These are phyloP conservation scores for Taiwanofungus camphoratus DNA, from an alignment of 1,284 basidiomycete genomes.

Conservation along the genomic window DNA sequence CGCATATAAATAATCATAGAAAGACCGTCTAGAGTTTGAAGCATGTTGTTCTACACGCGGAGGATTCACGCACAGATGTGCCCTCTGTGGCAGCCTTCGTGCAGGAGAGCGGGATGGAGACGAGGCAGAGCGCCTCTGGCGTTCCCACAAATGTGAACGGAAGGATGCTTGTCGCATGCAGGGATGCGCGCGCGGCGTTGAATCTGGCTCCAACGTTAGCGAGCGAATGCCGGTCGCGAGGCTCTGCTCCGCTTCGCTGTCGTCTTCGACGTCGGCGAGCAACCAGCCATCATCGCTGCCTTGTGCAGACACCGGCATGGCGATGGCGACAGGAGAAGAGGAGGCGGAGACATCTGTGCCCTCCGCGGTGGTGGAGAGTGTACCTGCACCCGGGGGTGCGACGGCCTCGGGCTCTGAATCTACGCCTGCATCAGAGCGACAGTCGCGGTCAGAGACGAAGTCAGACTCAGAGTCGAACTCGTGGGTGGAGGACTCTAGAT, in stretches of 20 bases:
- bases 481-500: slow-evolving; percentile 34
- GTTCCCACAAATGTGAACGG: slow-evolving; percentile 25
- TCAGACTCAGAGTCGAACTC: slow-evolving; percentile 42
- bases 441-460: slow-evolving; percentile 45
- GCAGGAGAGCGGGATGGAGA: slow-evolving; percentile 38
- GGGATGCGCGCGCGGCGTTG: slow-evolving; percentile 17
- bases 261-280: slow-evolving; percentile 23
- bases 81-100: slow-evolving; percentile 24
- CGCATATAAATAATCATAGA: slow-evolving; percentile 38
- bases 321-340: slow-evolving; percentile 12
- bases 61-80: slow-evolving; percentile 14
- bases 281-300: slow-evolving; percentile 24
- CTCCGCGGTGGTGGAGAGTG: slow-evolving; percentile 30
- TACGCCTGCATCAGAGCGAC: slow-evolving; percentile 31
- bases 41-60: slow-evolving; percentile 5
- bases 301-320: slow-evolving; percentile 1
- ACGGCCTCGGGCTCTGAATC: slow-evolving; percentile 42
- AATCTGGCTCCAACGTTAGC: slow-evolving; percentile 19
- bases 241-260: slow-evolving; percentile 15
- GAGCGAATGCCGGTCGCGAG: slow-evolving; percentile 14
- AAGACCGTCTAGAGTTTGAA: slow-evolving; percentile 21
- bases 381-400: slow-evolving; percentile 16
- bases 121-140: slow-evolving; percentile 27
- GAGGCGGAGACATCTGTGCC: slow-evolving; percentile 22
- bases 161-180: slow-evolving; percentile 22